Base-by-base conservation (phyloP, 495 filamentous ascomycete species). In the Aspergillus kassunensis region DNA sequence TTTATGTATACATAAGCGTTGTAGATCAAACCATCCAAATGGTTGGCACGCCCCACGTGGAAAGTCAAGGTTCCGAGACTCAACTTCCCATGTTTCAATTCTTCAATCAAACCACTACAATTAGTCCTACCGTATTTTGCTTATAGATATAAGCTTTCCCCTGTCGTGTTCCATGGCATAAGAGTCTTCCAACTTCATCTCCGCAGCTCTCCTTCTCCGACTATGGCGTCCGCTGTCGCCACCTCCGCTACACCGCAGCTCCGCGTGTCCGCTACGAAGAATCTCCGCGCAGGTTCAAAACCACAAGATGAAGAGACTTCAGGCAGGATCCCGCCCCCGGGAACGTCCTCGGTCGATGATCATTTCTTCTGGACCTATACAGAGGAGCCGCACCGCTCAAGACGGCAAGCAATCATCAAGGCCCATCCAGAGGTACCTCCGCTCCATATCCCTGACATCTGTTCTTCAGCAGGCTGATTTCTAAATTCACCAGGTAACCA, bases 331-430 rank as follows among this genome's bases (percentile, higher is more conserved):
- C 48, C 68, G 23, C 68, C 71, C 35, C 69, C 69, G 34, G 65
- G 66, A 43, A 29, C 53, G 35, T 66, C 67, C 19, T 49, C 63
- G 6, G 69, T 73, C 21, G 66, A 78, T 10, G 79, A 86, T 55
- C 68, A 74, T 34, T 87, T 87, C 71, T 85, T 90, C 69, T 96
- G 95, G 95, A 96, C 95, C 23, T 97, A 97, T 60, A 96, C 93
- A 8, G 95, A 99, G 72, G 95, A 99, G 71, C 95, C 95, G 36
- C 95, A 99, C 70, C 81, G 90, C 53, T 92, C 93, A 34, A 73
- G 95, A 61, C 80, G 95, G 49, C 77, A 88, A 50, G 90, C 90
- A 50, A 99, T 99, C 59, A 97, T 99, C 73, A 97, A 96, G 74
- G 95, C 95, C 20, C 92, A 99, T 68, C 95, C 95, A 41, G 91